Percentiles rank a stretch among this genome's conserved stretches.
Conservation (phyloP, 2,329 filamentous ascomycete genomes). For the Aspergillus novofumigatus region DNA sequence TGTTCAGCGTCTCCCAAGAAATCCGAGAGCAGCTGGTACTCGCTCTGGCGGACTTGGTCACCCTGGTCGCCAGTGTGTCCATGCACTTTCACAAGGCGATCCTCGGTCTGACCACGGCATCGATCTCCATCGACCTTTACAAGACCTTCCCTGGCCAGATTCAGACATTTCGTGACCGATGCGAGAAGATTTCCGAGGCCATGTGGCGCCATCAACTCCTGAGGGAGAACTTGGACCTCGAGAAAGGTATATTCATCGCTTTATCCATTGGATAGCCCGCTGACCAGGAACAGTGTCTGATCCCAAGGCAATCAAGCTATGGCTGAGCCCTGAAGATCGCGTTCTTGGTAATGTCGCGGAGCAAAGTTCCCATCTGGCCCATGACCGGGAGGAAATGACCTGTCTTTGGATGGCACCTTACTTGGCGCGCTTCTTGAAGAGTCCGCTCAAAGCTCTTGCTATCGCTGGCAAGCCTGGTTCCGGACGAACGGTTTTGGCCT, state of each 20-base stretch:
- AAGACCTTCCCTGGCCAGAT: slow-evolving; percentile 36
- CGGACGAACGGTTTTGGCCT: slow-evolving; percentile 37
- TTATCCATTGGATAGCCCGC: background rate
- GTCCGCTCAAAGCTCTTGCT: slow-evolving; percentile 40
- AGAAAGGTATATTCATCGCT: slow-evolving; percentile 19
- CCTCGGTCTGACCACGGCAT: slow-evolving; percentile 18
- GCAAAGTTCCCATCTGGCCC: slow-evolving; percentile 40
- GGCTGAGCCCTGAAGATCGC: slow-evolving; percentile 46
- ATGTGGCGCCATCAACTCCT: slow-evolving; percentile 40
- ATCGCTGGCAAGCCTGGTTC: slow-evolving; percentile 41
- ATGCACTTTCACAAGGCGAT: slow-evolving; percentile 36
- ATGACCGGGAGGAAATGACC: slow-evolving; percentile 48
- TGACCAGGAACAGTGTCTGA: slow-evolving; percentile 21
- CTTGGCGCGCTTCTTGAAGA: slow-evolving; percentile 47
- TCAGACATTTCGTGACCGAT: slow-evolving; percentile 32
- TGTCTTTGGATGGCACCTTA: slow-evolving; percentile 52
- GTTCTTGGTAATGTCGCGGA: slow-evolving; percentile 42
- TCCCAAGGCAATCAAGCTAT: slow-evolving; percentile 30
- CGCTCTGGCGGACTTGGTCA: slow-evolving; percentile 36
- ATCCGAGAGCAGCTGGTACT: slow-evolving; percentile 45
- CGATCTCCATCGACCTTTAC: slow-evolving; percentile 36
- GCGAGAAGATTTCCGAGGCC: slow-evolving; percentile 32
- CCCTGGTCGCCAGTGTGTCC: slow-evolving; percentile 27
- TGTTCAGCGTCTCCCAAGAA: slow-evolving; percentile 43
- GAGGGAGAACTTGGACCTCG: slow-evolving; percentile 29